Evolutionary conservation across 495 filamentous ascomycete species (phyloP).

Genomic region (Tuber magnatum): DNA sequence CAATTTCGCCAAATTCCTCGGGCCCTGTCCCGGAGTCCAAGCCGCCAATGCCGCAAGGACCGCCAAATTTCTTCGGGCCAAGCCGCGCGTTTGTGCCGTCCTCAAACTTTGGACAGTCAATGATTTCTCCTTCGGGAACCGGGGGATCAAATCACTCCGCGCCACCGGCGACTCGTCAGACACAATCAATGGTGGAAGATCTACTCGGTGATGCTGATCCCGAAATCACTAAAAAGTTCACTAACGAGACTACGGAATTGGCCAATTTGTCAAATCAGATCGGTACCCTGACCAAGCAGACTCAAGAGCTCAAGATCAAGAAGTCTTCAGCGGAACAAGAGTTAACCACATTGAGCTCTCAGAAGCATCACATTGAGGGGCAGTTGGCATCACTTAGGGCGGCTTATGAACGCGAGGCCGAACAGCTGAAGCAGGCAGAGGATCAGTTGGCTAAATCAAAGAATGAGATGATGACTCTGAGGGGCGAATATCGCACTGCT

Average conservation of each 20-base stretch:
- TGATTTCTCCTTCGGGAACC: slow-evolving; percentile 66
- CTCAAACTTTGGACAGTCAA: slow-evolving; percentile 76
- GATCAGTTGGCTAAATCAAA: slow-evolving; percentile 67
- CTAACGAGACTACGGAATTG: slow-evolving; percentile 82
- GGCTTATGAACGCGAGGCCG: slow-evolving; percentile 88
- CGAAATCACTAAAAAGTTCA: slow-evolving; percentile 78
- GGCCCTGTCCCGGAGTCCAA: slow-evolving; percentile 8
- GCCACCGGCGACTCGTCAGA: slow-evolving; percentile 45
- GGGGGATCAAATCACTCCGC: slow-evolving; percentile 58
- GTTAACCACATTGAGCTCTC: slow-evolving; percentile 64
- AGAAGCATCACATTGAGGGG: slow-evolving; percentile 86
- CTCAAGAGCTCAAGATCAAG: slow-evolving; percentile 81
- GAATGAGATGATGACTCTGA: slow-evolving; percentile 72
- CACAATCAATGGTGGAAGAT: slow-evolving; percentile 60
- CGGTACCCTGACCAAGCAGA: slow-evolving; percentile 79
- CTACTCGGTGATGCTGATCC: slow-evolving; percentile 90
- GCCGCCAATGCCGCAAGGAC: slow-evolving; percentile 40
- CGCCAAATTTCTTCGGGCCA: slow-evolving; percentile 48
- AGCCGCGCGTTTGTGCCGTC: slow-evolving; percentile 84
- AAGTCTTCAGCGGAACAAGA: slow-evolving; percentile 68
- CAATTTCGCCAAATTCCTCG: slow-evolving; percentile 23
- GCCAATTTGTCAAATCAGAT: slow-evolving; percentile 96
- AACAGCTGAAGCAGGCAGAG: slow-evolving; percentile 74
- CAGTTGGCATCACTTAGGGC: slow-evolving; percentile 73
- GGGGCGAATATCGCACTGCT: slow-evolving; percentile 70